Percentiles rank a stretch among this genome's conserved stretches.
phyloP scores from a whole-genome alignment of 257 asterid genomes.

The Nyctanthes arbortristis region DNA sequence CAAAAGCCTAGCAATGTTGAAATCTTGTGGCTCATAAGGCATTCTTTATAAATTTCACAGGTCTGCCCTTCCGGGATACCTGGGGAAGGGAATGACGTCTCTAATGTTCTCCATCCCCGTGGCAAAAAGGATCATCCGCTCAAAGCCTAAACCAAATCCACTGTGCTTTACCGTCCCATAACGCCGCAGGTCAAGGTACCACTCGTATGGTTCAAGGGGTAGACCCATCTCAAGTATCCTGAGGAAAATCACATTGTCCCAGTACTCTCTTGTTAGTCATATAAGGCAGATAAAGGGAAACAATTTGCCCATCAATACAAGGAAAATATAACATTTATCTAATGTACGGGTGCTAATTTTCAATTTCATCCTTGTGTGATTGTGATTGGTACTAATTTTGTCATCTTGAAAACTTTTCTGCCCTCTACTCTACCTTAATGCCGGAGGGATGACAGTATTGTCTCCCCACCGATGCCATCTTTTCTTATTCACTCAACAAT shows the following conservation, averaged over 20 bases:
- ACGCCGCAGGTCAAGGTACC: constrained; percentile 92
- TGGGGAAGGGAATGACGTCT: constrained; percentile 95
- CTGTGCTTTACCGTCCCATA: constrained; percentile 88
- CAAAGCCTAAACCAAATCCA: constrained; percentile 96
- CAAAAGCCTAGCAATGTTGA: background rate
- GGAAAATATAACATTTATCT: no score
- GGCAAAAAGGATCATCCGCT: constrained; percentile 91
- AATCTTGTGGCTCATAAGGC: background rate
- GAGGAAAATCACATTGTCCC: background rate
- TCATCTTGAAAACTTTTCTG: no score
- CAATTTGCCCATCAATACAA: no score
- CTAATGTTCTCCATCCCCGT: constrained; percentile 93
- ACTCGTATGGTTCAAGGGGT: constrained; percentile 85
- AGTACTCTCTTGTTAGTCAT: background rate
- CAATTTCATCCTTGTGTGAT: no score
- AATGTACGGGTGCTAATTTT: no score
- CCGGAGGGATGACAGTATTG: no score
- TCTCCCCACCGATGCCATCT: no score
- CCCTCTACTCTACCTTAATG: no score
- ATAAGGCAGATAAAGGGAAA: no score
- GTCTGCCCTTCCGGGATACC: constrained; percentile 96
- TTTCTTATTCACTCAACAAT: no score
- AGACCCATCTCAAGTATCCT: constrained; percentile 80
- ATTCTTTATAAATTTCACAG: constrained; percentile 31
- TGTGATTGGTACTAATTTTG: no score